Evolutionary conservation across 306 rosid species (phyloP).

Genomic region (Casuarina cunninghamiana): DNA sequence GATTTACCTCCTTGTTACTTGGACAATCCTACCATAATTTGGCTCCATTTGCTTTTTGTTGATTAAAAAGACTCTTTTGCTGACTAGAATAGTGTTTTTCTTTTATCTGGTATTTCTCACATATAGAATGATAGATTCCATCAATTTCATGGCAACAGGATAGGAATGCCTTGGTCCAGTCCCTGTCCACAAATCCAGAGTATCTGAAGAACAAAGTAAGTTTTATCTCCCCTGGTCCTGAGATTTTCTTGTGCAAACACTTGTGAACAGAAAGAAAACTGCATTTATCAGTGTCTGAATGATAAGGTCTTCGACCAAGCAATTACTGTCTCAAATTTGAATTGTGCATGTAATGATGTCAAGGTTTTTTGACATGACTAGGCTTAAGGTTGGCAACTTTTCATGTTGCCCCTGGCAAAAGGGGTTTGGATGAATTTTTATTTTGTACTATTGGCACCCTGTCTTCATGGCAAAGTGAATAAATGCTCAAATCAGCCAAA

Average conservation of each 20-base stretch:
- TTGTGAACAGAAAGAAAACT: background rate
- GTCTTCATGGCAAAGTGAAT: background rate
- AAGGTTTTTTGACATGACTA: background rate
- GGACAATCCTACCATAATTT: background rate
- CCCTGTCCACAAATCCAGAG: conserved; percentile 94
- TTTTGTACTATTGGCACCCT: background rate
- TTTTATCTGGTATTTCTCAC: background rate
- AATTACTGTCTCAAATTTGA: background rate
- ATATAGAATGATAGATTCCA: background rate
- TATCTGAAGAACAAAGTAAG: conserved; percentile 76
- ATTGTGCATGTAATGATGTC: background rate
- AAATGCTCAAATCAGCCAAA: background rate
- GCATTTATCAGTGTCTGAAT: background rate
- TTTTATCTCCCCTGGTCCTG: conserved; percentile 19
- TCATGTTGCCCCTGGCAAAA: background rate
- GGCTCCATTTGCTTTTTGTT: no score
- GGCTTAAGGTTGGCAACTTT: background rate
- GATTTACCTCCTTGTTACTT: background rate
- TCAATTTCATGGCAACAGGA: conserved; percentile 56
- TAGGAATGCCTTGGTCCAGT: conserved; percentile 70
- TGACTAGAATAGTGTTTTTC: background rate
- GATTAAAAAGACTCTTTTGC: background rate
- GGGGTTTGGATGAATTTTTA: background rate
- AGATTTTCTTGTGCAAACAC: conserved; percentile 9
- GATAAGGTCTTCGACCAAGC: background rate